phyloP scores from a whole-genome alignment of 176 grass and related monocot species.

The Ampelocalamus luodianensis region DNA sequence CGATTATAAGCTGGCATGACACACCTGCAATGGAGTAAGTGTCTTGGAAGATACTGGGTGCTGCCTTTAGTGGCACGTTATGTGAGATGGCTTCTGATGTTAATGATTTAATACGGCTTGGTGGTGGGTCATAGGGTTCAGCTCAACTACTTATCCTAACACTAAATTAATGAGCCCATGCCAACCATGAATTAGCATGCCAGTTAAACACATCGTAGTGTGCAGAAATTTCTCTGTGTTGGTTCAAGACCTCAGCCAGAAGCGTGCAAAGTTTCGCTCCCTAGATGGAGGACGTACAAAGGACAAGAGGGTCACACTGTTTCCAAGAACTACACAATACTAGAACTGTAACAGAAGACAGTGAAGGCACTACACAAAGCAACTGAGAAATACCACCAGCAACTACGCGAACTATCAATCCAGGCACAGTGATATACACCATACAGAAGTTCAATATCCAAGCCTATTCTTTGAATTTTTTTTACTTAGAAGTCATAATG shows the following conservation, averaged over 20 bases:
- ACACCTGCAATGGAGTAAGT: not conserved
- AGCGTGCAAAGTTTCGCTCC: not conserved
- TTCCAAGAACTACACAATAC: not conserved
- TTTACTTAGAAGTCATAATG: not conserved
- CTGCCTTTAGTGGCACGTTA: too few species aligned
- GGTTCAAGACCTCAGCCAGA: not conserved
- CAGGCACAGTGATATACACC: not conserved
- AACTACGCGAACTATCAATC: not conserved
- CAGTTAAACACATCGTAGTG: not conserved
- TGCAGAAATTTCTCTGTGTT: not conserved
- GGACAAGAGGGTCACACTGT: not conserved
- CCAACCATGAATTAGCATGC: not conserved
- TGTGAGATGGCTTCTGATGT: too few species aligned
- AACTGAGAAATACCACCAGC: not conserved
- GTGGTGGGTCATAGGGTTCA: not conserved
- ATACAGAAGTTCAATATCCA: not conserved
- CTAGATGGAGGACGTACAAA: not conserved
- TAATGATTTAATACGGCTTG: too few species aligned
- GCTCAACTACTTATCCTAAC: not conserved
- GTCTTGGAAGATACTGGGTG: too few species aligned
- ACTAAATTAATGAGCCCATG: not conserved
- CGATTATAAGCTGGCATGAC: not conserved
- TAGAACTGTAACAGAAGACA: not conserved
- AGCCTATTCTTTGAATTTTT: not conserved
- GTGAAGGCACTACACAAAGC: not conserved